Evolutionary conservation across 225 moss, liverwort and hornwort genomes (phyloP).

Genomic region (Lunularia cruciata): DNA sequence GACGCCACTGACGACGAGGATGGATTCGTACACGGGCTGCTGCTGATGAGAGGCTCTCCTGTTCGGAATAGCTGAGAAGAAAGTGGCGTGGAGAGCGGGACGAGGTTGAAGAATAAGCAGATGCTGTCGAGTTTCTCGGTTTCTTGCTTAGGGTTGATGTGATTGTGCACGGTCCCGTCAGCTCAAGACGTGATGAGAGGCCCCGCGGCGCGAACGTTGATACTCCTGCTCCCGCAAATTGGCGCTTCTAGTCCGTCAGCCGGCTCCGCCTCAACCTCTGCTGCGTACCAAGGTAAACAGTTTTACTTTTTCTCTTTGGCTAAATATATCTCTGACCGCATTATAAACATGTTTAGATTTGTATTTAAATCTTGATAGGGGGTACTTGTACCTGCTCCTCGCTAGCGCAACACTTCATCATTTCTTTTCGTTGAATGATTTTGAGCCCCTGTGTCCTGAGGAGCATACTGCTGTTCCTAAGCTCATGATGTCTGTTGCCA

Average conservation of each 20-base stretch:
- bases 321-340: too few relatives aligned
- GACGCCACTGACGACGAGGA: neutral
- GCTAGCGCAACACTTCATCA: too few relatives aligned
- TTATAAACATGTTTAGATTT: too few relatives aligned
- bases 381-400: too few relatives aligned
- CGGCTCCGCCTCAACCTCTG: neutral
- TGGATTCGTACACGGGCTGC: neutral
- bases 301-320: neutral
- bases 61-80: neutral
- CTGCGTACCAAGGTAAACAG: neutral
- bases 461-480: too few relatives aligned
- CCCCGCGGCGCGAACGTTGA: conserved; percentile 54
- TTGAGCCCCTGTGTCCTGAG: too few relatives aligned
- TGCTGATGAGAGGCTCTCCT: neutral
- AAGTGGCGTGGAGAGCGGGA: neutral
- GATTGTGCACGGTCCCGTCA: conserved; percentile 4
- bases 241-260: neutral
- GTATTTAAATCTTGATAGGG: too few relatives aligned
- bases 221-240: conserved; percentile 56
- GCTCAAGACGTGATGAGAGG: conserved; percentile 27
- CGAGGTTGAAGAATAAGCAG: neutral
- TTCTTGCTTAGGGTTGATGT: neutral
- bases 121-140: neutral
- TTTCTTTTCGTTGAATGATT: too few relatives aligned
- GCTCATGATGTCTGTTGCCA: too few relatives aligned